A percentile compares a stretch with the other conserved stretches of the same genome.
phyloP scores from a whole-genome alignment of 1,139 yeast genomes.

The Scheffersomyces stambukii region DNA sequence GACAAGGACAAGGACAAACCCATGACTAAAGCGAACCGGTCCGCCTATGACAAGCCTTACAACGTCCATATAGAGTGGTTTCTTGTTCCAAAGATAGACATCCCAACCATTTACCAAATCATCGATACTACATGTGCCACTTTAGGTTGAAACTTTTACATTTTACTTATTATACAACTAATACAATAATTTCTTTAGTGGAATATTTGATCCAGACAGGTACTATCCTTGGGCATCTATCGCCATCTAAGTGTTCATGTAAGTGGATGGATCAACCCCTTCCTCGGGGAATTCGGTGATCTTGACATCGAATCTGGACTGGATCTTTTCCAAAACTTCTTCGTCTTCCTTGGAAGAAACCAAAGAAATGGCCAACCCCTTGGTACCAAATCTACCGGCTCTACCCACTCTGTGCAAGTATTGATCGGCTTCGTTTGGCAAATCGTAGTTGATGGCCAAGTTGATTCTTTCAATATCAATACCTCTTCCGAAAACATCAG shows the following conservation, averaged over 20 bases:
- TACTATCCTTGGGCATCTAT: slow-evolving; percentile 3
- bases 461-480: slow-evolving; percentile 98
- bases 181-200: slow-evolving; percentile 1
- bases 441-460: slow-evolving; percentile 94
- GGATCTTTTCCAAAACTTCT: slow-evolving; percentile 87
- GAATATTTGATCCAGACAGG: slow-evolving; percentile 3
- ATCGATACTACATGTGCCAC: slow-evolving; percentile 30
- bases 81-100: slow-evolving; percentile 42
- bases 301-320: slow-evolving; percentile 96
- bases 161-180: slow-evolving; percentile 1
- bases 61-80: slow-evolving; percentile 59
- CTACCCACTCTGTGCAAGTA: slow-evolving; percentile 99
- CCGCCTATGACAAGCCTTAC: slow-evolving; percentile 13
- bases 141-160: slow-evolving; percentile 2
- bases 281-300: slow-evolving; percentile 95
- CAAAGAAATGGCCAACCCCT: slow-evolving; percentile 93
- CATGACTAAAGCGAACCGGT: slow-evolving; percentile 2
- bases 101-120: slow-evolving; percentile 32
- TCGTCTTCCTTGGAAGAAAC: slow-evolving; percentile 85
- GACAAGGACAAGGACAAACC: slow-evolving; percentile 4
- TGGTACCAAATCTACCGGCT: slow-evolving; percentile 99
- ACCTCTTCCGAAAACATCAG: slow-evolving; percentile 99
- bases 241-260: slow-evolving; percentile 76
- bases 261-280: slow-evolving; percentile 96
- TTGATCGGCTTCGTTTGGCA: slow-evolving; percentile 91